These are phyloP conservation scores for Monascus ruber DNA, from an alignment of 2,329 filamentous ascomycete genomes.

Conservation along the genomic window DNA sequence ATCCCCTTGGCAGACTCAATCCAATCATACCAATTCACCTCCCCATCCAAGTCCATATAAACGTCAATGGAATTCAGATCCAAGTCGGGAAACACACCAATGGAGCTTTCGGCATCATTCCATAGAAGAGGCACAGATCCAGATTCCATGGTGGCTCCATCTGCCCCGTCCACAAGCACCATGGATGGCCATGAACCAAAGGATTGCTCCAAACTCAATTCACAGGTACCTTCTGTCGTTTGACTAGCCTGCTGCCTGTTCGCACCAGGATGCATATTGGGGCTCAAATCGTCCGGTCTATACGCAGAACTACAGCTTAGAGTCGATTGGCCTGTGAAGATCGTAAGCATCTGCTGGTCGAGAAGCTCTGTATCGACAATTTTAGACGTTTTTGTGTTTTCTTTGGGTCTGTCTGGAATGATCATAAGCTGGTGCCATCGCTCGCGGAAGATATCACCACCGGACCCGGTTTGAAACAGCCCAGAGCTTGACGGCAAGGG, in stretches of 20 bases:
- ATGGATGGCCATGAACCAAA: no score
- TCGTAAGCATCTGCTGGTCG: slow-evolving; percentile 3
- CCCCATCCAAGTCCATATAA: slow-evolving; percentile 18
- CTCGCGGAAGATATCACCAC: slow-evolving; percentile 12
- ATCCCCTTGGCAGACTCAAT: slow-evolving; percentile 23
- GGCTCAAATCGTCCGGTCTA: no score
- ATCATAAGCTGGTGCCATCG: slow-evolving; percentile 21
- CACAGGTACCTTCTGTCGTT: no score
- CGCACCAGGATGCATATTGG: no score
- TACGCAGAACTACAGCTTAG: no score
- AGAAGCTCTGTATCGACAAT: slow-evolving; percentile 1
- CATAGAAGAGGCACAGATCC: background rate
- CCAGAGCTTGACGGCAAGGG: slow-evolving; percentile 18
- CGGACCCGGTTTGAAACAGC: slow-evolving; percentile 9
- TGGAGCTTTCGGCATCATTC: background rate
- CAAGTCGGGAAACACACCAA: slow-evolving; percentile 5
- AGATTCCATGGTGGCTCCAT: no score
- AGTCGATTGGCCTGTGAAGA: no score
- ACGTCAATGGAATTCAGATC: slow-evolving; percentile 14
- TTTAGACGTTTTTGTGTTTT: background rate
- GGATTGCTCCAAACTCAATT: no score
- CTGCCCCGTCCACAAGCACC: no score
- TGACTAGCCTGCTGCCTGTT: no score
- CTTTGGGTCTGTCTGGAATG: background rate
- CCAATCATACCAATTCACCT: slow-evolving; percentile 31